Evolutionary conservation across 768 basidiomycete species (phyloP).

Genomic region (Termitomyces sp.): DNA sequence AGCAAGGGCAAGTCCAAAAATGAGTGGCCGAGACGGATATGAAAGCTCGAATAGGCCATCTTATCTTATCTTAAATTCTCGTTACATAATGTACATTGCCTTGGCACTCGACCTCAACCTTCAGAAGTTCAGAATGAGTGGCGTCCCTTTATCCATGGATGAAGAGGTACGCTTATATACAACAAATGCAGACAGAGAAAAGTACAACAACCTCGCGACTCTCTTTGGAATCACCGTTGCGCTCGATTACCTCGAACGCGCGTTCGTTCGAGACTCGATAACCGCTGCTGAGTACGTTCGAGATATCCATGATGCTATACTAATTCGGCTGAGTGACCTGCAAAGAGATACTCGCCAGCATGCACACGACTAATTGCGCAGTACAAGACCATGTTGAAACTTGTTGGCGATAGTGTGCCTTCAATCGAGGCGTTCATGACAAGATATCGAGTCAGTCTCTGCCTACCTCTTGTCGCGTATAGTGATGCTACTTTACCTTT

Average conservation of each 20-base stretch:
- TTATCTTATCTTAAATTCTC: neutral
- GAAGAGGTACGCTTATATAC: constrained; percentile 89
- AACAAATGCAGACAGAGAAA: constrained; percentile 86
- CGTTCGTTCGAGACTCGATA: constrained; percentile 91
- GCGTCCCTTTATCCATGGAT: constrained; percentile 49
- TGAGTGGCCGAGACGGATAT: neutral
- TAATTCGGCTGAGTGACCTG: constrained; percentile 9
- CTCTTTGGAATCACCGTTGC: constrained; percentile 89
- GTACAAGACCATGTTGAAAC: constrained; percentile 95
- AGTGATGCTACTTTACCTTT: neutral
- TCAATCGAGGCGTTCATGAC: constrained; percentile 90
- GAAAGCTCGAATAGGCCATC: neutral
- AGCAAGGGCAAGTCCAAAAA: neutral
- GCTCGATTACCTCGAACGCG: constrained; percentile 91
- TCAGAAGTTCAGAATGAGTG: constrained; percentile 2
- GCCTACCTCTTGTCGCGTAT: neutral
- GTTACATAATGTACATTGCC: neutral
- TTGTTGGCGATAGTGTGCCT: constrained; percentile 85
- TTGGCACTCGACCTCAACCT: neutral
- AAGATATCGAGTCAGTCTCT: constrained; percentile 63
- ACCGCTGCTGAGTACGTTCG: constrained; percentile 79
- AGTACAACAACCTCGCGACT: constrained; percentile 81
- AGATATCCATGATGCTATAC: constrained; percentile 16
- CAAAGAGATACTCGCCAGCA: constrained; percentile 90
- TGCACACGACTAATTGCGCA: constrained; percentile 92